Evolutionary conservation across 495 filamentous ascomycete species (phyloP), one percentile per base, ranked within the genome.

Genomic region (Oidiodendron maius): DNA sequence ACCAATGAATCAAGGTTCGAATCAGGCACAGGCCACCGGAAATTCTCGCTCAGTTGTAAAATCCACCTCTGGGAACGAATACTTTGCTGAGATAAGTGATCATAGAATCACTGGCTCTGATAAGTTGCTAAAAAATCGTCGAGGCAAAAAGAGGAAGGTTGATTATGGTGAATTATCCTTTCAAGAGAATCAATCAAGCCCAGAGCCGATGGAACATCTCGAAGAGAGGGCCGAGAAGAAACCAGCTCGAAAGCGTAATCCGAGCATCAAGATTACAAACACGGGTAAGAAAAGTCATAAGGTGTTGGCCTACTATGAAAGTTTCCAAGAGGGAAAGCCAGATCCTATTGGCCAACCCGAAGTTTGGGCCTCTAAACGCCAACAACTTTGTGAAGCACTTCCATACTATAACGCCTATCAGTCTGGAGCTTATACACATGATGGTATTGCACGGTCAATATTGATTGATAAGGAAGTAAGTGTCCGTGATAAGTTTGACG

Each of bases 351-450:
- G 72, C 3, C 12, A 61, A 3, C 81, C 83, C 1, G 62, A 63
- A 5, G 73, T 76, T 0, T 86, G 80, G 79, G 69, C 83, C 23
- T 64, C 84, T 60, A 66, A 55, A 32, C 77, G 89, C 6, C 74
- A 79, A 12, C 74, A 72, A 0, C 58, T 93, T 3, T 83, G 78
- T 51, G 85, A 91, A 56, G 71, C 81, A 1, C 58, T 91, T 1
- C 71, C 75, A 0, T 91, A 83, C 64, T 91, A 78, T 61, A 71
- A 69, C 0, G 56, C 72, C 2, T 77, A 77, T 28, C 82, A 93
- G 57, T 74, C 79, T 0, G 80, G 79, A 13, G 55, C 74, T 2
- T 78, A 90, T 48, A 63, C 69, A 1, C 56, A 56, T 1, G 58
- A 71, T 2, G 59, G 65, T 3, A 42, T 80, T 15, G 71, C 71